Evolutionary conservation across 2,329 filamentous ascomycete genomes (phyloP).

Genomic region (Aspergillus pseudotamarii): DNA sequence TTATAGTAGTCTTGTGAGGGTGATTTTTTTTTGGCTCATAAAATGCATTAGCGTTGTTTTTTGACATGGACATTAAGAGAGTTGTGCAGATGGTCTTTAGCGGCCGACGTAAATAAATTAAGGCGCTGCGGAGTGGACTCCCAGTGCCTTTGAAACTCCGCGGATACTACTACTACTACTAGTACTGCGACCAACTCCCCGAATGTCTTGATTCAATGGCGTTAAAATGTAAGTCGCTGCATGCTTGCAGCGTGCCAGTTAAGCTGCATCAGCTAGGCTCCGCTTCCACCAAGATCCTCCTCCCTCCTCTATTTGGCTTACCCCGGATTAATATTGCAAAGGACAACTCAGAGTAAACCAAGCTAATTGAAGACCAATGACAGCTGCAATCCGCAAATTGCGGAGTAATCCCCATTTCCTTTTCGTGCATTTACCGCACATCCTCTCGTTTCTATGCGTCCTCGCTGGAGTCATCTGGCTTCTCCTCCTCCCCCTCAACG

Average conservation of each 20-base stretch:
- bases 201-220: slow-evolving; percentile 39
- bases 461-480: slow-evolving; percentile 87
- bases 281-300: slow-evolving; percentile 6
- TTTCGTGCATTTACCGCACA: slow-evolving; percentile 73
- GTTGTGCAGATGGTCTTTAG: slow-evolving; percentile 36
- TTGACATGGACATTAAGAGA: slow-evolving; percentile 14
- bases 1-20: slow-evolving; percentile 5
- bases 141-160: slow-evolving; percentile 10
- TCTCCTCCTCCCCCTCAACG: slow-evolving; percentile 81
- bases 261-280: not conserved
- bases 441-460: slow-evolving; percentile 83
- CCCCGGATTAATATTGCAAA: slow-evolving; percentile 18
- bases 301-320: slow-evolving; percentile 7
- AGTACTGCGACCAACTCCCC: slow-evolving; percentile 26
- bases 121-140: not conserved
- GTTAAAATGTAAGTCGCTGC: slow-evolving; percentile 41
- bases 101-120: slow-evolving; percentile 33
- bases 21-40: not conserved
- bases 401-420: slow-evolving; percentile 80
- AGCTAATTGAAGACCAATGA: slow-evolving; percentile 27
- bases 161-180: slow-evolving; percentile 14
- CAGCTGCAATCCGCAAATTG: slow-evolving; percentile 53
- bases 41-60: not conserved
- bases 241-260: not conserved
- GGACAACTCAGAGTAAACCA: slow-evolving; percentile 15